Evolutionary conservation across 2,329 filamentous ascomycete genomes (phyloP).

Genomic region (Grosmannia serpens): DNA sequence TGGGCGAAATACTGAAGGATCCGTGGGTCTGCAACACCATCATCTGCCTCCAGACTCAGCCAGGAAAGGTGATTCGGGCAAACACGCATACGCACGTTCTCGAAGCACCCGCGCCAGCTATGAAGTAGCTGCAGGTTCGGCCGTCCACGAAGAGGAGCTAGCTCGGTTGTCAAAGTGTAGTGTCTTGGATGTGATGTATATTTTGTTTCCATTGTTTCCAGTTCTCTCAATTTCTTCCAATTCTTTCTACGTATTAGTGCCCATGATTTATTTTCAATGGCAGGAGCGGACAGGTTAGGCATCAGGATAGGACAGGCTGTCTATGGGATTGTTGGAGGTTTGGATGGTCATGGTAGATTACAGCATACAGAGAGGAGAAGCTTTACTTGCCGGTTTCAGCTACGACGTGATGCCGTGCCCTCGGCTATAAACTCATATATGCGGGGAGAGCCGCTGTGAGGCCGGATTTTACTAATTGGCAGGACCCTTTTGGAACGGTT

Average conservation of each 20-base stretch:
- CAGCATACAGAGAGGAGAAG: background rate
- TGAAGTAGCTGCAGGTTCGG: constrained; percentile 8
- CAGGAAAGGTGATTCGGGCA: constrained; percentile 58
- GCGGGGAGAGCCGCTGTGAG: background rate
- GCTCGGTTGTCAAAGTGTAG: background rate
- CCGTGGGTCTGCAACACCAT: constrained; percentile 79
- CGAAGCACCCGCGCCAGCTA: constrained; percentile 49
- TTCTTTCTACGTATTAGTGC: background rate
- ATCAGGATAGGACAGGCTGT: background rate
- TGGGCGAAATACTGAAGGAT: constrained; percentile 78
- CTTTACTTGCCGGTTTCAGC: background rate
- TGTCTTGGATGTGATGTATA: background rate
- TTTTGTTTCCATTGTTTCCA: background rate
- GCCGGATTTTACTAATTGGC: background rate
- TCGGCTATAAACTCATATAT: background rate
- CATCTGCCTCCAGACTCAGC: constrained; percentile 69
- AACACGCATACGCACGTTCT: constrained; percentile 75
- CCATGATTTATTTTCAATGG: background rate
- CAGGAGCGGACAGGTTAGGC: background rate
- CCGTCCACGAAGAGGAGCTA: background rate
- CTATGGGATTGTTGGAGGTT: background rate
- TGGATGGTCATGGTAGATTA: background rate
- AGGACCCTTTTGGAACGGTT: background rate
- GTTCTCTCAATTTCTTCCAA: too few species aligned
- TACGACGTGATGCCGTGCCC: background rate